Percentiles rank a stretch among this genome's conserved stretches.
These are phyloP conservation scores for Collybiopsis confluens DNA, from an alignment of 768 basidiomycete species.

Conservation along the genomic window DNA sequence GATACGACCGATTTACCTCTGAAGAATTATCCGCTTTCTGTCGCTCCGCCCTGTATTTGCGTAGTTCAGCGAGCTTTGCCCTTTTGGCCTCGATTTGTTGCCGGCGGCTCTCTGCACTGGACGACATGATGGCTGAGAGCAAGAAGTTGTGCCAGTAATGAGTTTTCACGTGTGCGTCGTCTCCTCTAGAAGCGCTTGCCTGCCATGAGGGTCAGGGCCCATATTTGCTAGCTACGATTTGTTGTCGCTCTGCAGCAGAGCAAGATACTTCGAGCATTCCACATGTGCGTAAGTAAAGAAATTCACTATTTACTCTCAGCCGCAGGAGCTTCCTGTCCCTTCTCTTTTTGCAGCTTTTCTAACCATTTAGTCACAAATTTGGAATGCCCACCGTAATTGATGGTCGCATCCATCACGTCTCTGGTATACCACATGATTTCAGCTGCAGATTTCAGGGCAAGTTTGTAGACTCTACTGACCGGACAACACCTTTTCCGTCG, in stretches of 20 bases:
- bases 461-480: slow-evolving; percentile 32
- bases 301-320: background rate
- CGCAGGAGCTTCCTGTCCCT: slow-evolving; percentile 9
- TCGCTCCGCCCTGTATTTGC: slow-evolving; percentile 71
- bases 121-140: slow-evolving; percentile 6
- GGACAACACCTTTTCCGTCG: slow-evolving; percentile 63
- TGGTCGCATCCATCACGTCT: slow-evolving; percentile 53
- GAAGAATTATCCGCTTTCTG: slow-evolving; percentile 46
- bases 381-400: slow-evolving; percentile 62
- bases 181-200: no score
- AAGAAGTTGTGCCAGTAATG: background rate
- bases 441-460: background rate
- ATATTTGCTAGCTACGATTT: no score
- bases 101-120: slow-evolving; percentile 64
- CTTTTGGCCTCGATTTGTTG: slow-evolving; percentile 91
- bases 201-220: no score
- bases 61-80: slow-evolving; percentile 80
- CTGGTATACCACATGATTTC: slow-evolving; percentile 27
- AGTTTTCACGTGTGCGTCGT: background rate
- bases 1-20: slow-evolving; percentile 24
- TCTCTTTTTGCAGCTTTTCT: slow-evolving; percentile 44
- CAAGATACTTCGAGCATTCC: no score
- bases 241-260: no score
- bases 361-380: slow-evolving; percentile 73
- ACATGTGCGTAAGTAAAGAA: no score